Evolutionary conservation across 805 yeast species (phyloP).

Genomic region (Suhomyces vadensis): DNA sequence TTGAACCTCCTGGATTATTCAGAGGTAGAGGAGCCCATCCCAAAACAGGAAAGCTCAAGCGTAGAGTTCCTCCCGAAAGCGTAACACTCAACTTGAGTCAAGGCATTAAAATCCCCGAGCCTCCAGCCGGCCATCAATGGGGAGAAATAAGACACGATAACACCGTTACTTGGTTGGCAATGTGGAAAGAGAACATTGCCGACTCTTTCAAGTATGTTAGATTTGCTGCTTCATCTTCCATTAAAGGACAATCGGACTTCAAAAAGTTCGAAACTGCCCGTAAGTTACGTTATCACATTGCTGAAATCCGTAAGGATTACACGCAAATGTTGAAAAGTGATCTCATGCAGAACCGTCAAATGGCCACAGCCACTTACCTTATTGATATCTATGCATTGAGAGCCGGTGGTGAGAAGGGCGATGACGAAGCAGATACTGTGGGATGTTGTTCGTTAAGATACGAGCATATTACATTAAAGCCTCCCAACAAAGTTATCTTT

Average conservation of each 20-base stretch:
- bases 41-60: constrained; percentile 86
- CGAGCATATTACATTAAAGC: constrained; percentile 83
- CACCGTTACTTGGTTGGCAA: constrained; percentile 93
- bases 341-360: constrained; percentile 82
- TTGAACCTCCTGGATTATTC: constrained; percentile 95
- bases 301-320: constrained; percentile 73
- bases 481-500: constrained; percentile 82
- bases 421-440: constrained; percentile 97
- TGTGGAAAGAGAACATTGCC: constrained; percentile 93
- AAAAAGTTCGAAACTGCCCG: constrained; percentile 94
- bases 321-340: constrained; percentile 65
- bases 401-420: constrained; percentile 98
- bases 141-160: constrained; percentile 86
- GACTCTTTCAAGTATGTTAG: constrained; percentile 84
- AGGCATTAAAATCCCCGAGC: constrained; percentile 69
- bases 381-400: constrained; percentile 92
- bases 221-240: constrained; percentile 85
- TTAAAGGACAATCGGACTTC: constrained; percentile 88
- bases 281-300: constrained; percentile 72
- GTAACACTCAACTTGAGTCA: constrained; percentile 79
- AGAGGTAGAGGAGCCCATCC: constrained; percentile 98
- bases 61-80: constrained; percentile 86
- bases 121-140: constrained; percentile 90
- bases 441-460: constrained; percentile 94
- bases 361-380: constrained; percentile 90